Conservation (phyloP, 176 grass and related monocot genomes). For the Hordeum marinum region DNA sequence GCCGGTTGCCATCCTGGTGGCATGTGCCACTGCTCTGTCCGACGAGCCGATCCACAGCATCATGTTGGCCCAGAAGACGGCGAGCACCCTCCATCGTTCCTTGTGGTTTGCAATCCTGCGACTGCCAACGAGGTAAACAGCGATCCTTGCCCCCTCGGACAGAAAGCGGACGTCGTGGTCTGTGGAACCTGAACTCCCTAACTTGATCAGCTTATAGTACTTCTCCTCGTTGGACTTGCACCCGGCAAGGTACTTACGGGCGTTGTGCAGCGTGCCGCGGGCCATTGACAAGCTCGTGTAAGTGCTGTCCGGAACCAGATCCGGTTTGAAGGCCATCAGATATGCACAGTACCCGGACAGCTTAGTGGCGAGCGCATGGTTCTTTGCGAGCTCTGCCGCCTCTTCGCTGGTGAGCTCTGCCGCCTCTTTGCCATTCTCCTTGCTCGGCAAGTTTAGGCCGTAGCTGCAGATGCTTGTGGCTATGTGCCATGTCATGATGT, state of each 20-base stretch:
- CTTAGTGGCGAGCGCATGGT: background rate
- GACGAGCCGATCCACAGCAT: too few species aligned
- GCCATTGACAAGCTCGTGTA: background rate
- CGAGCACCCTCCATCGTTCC: background rate
- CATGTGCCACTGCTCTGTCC: too few species aligned
- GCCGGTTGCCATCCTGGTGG: too few species aligned
- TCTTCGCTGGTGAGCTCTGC: background rate
- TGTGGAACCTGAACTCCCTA: background rate
- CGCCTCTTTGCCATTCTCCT: too few species aligned
- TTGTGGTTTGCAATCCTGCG: background rate
- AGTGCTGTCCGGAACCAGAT: background rate
- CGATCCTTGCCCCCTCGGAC: background rate
- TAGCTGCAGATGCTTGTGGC: conserved; percentile 21
- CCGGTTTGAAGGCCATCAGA: background rate
- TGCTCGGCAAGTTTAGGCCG: too few species aligned
- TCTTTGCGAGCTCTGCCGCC: background rate
- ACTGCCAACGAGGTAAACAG: background rate
- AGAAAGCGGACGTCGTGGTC: background rate
- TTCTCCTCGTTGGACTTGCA: background rate
- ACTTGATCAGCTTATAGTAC: background rate
- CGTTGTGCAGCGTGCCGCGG: background rate
- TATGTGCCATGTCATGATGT: background rate
- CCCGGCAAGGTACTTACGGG: background rate
- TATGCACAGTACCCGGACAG: conserved; percentile 7
- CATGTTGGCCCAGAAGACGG: too few species aligned